Base-by-base conservation (phyloP, 345 rosid genomes). In the Nephelium lappaceum region DNA sequence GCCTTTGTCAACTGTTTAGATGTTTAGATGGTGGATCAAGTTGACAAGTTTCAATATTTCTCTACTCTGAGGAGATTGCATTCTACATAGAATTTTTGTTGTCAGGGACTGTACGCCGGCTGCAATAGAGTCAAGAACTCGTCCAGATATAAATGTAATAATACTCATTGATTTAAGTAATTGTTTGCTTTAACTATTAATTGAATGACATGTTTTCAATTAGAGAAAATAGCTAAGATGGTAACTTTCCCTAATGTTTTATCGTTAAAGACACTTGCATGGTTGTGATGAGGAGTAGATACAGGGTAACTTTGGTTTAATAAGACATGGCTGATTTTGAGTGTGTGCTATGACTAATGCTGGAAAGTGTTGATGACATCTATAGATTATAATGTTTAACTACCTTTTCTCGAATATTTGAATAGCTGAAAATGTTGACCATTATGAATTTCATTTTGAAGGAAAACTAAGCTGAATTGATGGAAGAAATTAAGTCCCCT, bases 311-410 rank as follows among this genome's bases (percentile, higher is more conserved):
- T n/a, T n/a, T n/a, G n/a, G 53, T 0, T 11, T 27, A 27, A 27
- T 27, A 27, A 27, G 31, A 27, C 31, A 27, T 27, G 31, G 31
- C 31, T 27, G 31, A 27, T 27, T 27, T 27, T 27, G 2, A 27
- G 2, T 27, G 1, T 27, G 31, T 2, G 2, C 12, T 47, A 5
- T 1, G 14, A 10, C 11, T 15, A 96, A 79, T 96, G 91, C 79
- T 98, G 94, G 75, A 86, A n/a, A n/a, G n/a, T 94, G 93, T 97
- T 91, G 77, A 93, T 91, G 94, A 98, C 91, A 86, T 36, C 47
- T 8, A 47, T 53, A 10, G 66, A 24, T 14, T 49, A 23, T 42
- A 21, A 0, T 4, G 68, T 21, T 76, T 12, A 6, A 39, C 7
- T 27, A 70, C 61, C 31, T 27, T 31, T 49, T 71, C 18, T 55